phyloP scores from a whole-genome alignment of 768 basidiomycete species.

The Myochromella boudieri region DNA sequence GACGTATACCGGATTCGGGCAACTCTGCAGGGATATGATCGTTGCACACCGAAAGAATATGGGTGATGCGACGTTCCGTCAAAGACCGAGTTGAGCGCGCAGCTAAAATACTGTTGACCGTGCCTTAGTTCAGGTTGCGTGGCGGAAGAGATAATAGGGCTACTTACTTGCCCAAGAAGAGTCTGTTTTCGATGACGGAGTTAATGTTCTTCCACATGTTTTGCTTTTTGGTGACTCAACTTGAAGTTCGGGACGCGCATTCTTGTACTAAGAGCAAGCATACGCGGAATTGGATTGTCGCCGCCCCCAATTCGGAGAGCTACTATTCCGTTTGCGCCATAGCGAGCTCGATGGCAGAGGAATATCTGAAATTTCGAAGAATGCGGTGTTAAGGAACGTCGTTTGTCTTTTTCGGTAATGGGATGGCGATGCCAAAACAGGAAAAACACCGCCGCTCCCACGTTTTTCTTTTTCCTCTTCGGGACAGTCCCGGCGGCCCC shows the following conservation, averaged over 20 bases:
- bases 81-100: conserved; percentile 71
- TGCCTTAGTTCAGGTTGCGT: no score
- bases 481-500: no score
- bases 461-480: conserved; percentile 23
- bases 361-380: conserved; percentile 16
- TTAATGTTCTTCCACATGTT: conserved; percentile 70
- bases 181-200: conserved; percentile 59
- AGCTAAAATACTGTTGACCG: conserved; percentile 55
- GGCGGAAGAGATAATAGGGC: conserved; percentile 18
- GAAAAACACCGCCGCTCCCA: conserved; percentile 18
- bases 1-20: conserved; percentile 66
- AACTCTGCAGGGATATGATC: conserved; percentile 72
- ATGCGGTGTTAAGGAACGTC: conserved; percentile 33
- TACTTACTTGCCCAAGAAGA: conserved; percentile 77
- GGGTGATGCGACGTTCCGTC: conserved; percentile 74
- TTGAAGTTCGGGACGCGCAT: conserved; percentile 16
- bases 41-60: conserved; percentile 75
- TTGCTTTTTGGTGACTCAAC: conserved; percentile 19
- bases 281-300: conserved; percentile 20
- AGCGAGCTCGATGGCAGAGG: conserved; percentile 15
- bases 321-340: conserved; percentile 22
- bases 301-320: conserved; percentile 23
- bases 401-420: conserved; percentile 16
- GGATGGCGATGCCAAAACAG: conserved; percentile 27
- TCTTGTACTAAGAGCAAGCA: conserved; percentile 26